Conservation (phyloP, 1,139 yeast genomes). For the Zygosaccharomyces pseudobailii region DNA sequence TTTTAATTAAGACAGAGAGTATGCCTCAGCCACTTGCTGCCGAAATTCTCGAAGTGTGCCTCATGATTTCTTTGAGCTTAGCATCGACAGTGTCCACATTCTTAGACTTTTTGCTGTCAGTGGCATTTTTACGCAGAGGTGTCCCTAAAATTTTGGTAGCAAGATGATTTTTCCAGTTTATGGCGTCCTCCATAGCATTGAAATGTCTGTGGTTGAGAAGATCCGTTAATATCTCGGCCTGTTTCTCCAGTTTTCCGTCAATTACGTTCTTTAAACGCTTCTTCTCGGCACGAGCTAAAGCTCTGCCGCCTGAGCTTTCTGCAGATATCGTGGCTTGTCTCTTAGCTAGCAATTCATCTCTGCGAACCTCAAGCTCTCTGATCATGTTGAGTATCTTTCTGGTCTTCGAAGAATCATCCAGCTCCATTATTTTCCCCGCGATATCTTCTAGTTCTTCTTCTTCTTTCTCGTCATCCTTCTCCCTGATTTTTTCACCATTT, state of each 20-base stretch:
- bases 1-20: not conserved
- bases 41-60: constrained; percentile 14
- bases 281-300: constrained; percentile 23
- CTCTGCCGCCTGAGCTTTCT: constrained; percentile 12
- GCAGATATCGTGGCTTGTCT: constrained; percentile 17
- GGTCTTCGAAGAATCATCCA: constrained; percentile 32
- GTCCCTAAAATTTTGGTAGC: constrained; percentile 24
- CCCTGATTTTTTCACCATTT: not conserved
- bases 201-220: constrained; percentile 23
- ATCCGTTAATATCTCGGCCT: constrained; percentile 25
- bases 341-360: constrained; percentile 23
- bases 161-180: constrained; percentile 27
- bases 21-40: constrained; percentile 4
- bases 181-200: constrained; percentile 21
- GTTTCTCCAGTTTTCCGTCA: constrained; percentile 21
- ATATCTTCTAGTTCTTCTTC: constrained; percentile 33
- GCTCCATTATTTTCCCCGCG: constrained; percentile 32
- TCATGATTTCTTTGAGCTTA: constrained; percentile 18
- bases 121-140: constrained; percentile 26
- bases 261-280: constrained; percentile 18
- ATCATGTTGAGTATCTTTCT: constrained; percentile 23
- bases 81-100: constrained; percentile 17
- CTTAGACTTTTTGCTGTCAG: constrained; percentile 17
- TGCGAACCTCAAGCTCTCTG: constrained; percentile 24
- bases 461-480: constrained; percentile 17